phyloP scores from a whole-genome alignment of 495 filamentous ascomycete genomes.

The Trichocladium uniseriatum region DNA sequence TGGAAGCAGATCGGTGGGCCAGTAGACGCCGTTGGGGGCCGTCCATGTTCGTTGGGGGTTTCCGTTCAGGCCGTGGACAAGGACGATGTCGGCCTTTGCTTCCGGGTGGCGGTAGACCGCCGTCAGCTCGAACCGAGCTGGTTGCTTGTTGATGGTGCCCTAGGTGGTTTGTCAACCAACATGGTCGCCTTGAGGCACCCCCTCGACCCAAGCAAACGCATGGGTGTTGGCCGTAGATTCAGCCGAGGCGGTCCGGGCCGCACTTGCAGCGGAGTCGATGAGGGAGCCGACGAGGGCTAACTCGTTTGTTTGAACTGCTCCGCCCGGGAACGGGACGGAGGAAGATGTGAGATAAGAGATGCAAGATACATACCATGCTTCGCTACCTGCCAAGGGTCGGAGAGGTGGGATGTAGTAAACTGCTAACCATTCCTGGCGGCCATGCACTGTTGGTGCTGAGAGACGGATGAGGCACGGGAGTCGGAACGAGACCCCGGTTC shows the following conservation, averaged over 20 bases:
- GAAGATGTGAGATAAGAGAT: neutral
- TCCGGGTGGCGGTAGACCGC: constrained; percentile 55
- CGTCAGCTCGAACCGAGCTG: constrained; percentile 61
- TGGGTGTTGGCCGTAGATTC: too few species aligned
- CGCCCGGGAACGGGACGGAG: neutral
- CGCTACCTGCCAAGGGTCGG: neutral
- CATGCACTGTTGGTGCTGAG: neutral
- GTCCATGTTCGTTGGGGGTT: constrained; percentile 70
- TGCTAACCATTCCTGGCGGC: neutral
- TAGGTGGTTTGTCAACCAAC: constrained; percentile 4
- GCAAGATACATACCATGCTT: constrained; percentile 3
- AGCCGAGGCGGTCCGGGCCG: constrained; percentile 8
- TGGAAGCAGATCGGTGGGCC: constrained; percentile 69
- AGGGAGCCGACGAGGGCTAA: neutral
- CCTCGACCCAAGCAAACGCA: too few species aligned
- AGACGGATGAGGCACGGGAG: neutral
- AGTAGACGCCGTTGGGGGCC: constrained; percentile 55
- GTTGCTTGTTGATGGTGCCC: constrained; percentile 43
- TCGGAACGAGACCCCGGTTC: neutral
- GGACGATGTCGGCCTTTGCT: constrained; percentile 57
- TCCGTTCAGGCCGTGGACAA: constrained; percentile 80
- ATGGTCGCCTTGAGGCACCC: neutral
- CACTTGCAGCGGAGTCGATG: neutral
- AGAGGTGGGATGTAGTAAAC: neutral
- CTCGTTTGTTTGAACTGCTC: too few species aligned